phyloP scores from a whole-genome alignment of 2,329 filamentous ascomycete species.

The Epicoccum nigrum region DNA sequence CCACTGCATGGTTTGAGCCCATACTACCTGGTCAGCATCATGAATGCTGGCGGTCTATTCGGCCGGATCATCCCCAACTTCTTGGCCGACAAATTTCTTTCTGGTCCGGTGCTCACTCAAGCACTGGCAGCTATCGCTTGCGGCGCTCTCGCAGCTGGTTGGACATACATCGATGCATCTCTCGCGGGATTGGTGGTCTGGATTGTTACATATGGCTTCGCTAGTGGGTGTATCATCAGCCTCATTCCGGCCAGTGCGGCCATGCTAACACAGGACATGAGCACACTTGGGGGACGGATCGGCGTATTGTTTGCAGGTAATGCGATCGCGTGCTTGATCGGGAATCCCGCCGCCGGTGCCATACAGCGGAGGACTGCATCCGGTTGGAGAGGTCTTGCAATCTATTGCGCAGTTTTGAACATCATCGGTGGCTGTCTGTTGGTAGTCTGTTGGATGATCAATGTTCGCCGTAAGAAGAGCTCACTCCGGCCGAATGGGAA shows the following conservation, averaged over 20 bases:
- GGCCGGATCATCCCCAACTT: conserved; percentile 58
- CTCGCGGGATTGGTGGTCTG: conserved; percentile 23
- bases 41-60: conserved; percentile 20
- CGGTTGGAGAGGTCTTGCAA: conserved; percentile 15
- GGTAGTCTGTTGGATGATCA: conserved; percentile 9
- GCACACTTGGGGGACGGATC: conserved; percentile 27
- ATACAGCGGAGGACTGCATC: conserved; percentile 15
- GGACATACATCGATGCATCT: conserved; percentile 18
- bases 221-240: conserved; percentile 24
- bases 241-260: conserved; percentile 24
- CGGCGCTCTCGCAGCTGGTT: conserved; percentile 54
- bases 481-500: neutral
- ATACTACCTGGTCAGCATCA: conserved; percentile 22
- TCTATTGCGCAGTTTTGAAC: conserved; percentile 19
- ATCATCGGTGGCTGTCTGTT: conserved; percentile 15
- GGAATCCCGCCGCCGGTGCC: conserved; percentile 30
- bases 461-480: conserved; percentile 2
- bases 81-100: conserved; percentile 56
- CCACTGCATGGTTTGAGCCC: conserved; percentile 8
- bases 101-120: conserved; percentile 57
- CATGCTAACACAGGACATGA: conserved; percentile 26
- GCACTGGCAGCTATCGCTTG: conserved; percentile 52
- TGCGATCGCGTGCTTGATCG: conserved; percentile 29
- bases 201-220: conserved; percentile 23
- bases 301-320: conserved; percentile 32